Evolutionary conservation across 441 rosid species (phyloP).

Genomic region (Erodium moschatum): DNA sequence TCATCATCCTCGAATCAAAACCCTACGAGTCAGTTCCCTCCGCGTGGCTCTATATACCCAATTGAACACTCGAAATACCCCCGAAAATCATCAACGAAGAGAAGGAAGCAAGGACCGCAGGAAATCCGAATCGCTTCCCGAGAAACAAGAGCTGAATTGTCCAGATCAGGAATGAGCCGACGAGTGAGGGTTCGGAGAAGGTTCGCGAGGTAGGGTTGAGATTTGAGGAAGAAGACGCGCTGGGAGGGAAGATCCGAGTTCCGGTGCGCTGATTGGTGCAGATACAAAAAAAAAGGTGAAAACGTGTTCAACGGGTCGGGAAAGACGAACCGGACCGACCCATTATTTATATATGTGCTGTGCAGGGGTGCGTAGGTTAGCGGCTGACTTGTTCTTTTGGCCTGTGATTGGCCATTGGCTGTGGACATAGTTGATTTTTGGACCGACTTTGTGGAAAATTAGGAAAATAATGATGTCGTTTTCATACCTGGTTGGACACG

Average conservation of each 20-base stretch:
- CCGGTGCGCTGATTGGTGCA: background rate
- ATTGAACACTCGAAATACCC: background rate
- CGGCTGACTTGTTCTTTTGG: background rate
- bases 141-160: background rate
- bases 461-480: background rate
- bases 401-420: background rate
- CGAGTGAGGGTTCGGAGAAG: background rate
- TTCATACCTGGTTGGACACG: background rate
- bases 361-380: background rate
- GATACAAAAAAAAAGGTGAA: background rate
- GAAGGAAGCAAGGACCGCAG: background rate
- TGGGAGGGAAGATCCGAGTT: background rate
- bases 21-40: conserved; percentile 11
- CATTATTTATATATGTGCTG: background rate
- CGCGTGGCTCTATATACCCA: background rate
- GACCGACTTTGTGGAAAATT: background rate
- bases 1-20: conserved; percentile 23
- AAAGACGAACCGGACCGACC: background rate
- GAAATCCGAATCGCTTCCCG: background rate
- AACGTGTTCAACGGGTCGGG: background rate
- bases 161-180: background rate
- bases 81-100: background rate
- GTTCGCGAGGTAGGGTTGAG: background rate
- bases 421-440: background rate
- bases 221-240: background rate